A percentile compares a stretch with the other conserved stretches of the same genome.
Evolutionary conservation across 2,329 filamentous ascomycete genomes (phyloP).

Genomic region (Cercospora janseana): DNA sequence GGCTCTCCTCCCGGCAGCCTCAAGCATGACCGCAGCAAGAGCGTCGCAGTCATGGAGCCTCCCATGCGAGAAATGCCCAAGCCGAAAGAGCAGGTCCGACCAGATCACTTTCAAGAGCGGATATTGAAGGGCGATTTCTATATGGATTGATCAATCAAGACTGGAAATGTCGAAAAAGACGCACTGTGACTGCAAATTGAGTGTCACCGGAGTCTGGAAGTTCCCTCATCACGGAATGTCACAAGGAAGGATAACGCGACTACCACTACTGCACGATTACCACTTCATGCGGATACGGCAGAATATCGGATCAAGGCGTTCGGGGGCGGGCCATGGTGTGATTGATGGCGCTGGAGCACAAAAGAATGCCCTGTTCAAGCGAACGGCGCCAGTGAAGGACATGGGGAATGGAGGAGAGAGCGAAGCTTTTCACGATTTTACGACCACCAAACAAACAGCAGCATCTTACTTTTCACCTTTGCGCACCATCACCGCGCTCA

Average conservation of each 20-base stretch:
- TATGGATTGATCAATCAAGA: slow-evolving; percentile 62
- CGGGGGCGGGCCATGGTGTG: neutral
- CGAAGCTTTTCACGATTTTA: slow-evolving; percentile 8
- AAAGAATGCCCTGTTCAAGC: too few species aligned
- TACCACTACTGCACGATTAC: neutral
- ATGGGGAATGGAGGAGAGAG: neutral
- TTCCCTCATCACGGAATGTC: neutral
- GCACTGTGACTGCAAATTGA: neutral
- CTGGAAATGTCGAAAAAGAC: slow-evolving; percentile 40
- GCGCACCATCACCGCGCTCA: too few species aligned
- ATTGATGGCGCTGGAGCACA: too few species aligned
- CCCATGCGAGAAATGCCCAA: slow-evolving; percentile 50
- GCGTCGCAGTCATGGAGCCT: slow-evolving; percentile 61
- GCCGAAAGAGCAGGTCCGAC: slow-evolving; percentile 59
- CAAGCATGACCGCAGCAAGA: slow-evolving; percentile 67
- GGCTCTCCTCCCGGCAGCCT: slow-evolving; percentile 14
- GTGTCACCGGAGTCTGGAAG: neutral
- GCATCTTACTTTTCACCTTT: neutral
- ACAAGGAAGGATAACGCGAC: neutral
- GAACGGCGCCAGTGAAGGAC: too few species aligned
- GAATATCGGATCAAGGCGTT: neutral
- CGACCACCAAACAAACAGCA: slow-evolving; percentile 1
- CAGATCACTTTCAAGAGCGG: slow-evolving; percentile 92
- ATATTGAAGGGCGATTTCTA: slow-evolving; percentile 98
- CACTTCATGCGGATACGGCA: slow-evolving; percentile 1